phyloP scores from a whole-genome alignment of 306 rosid genomes.

The Cyclanthera cordifolia region DNA sequence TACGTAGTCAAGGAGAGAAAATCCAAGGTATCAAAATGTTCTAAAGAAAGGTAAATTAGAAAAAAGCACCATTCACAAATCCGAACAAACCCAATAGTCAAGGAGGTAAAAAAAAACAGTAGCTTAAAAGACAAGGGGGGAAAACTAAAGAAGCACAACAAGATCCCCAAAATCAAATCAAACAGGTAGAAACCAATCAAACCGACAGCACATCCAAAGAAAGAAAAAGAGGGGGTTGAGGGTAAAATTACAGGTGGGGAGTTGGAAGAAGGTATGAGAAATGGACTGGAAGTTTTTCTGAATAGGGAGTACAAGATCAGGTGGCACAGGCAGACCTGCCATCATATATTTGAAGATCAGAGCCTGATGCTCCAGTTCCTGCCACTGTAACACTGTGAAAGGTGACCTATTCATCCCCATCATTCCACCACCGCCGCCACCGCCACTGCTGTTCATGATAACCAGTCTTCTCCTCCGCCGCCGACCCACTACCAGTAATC shows the following conservation, averaged over 20 bases:
- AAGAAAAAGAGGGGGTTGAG: not conserved
- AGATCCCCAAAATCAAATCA: conserved; percentile 16
- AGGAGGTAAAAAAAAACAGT: not conserved
- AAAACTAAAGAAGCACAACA: not conserved
- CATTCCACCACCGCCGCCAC: conserved; percentile 22
- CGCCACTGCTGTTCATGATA: conserved; percentile 20
- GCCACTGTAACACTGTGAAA: conserved; percentile 83
- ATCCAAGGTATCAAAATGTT: not conserved
- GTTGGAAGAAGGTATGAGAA: conserved; percentile 47
- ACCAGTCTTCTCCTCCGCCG: conserved; percentile 12
- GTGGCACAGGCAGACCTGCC: conserved; percentile 73
- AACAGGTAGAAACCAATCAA: no score
- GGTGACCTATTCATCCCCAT: conserved; percentile 43
- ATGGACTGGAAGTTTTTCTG: conserved; percentile 61
- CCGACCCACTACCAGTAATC: not conserved
- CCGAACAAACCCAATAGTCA: not conserved
- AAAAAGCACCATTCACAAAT: not conserved
- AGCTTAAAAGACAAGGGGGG: not conserved
- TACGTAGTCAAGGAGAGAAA: not conserved
- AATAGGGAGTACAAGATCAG: conserved; percentile 71
- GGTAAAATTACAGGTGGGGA: conserved; percentile 46
- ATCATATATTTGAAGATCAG: conserved; percentile 75
- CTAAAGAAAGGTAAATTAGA: not conserved
- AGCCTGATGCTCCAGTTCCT: conserved; percentile 82
- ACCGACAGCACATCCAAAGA: no score